Evolutionary conservation across 441 rosid genomes (phyloP).

Genomic region (Pelargonium cotyledonis): DNA sequence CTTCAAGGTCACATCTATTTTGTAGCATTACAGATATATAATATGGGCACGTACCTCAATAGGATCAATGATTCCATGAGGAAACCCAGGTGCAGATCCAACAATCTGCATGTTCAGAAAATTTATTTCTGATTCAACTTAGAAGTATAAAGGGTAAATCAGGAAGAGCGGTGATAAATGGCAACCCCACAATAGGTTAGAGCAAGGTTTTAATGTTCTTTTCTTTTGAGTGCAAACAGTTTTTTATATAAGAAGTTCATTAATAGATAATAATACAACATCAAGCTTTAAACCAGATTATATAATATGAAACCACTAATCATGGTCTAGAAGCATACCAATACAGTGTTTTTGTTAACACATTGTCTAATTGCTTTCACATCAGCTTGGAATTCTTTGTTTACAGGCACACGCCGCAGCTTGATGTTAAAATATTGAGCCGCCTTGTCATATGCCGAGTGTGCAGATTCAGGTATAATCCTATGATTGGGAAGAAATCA

Average conservation of each 20-base stretch:
- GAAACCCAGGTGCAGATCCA: conserved; percentile 97
- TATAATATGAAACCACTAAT: neutral
- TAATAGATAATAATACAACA: neutral
- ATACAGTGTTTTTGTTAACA: conserved; percentile 70
- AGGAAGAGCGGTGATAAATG: conserved; percentile 16
- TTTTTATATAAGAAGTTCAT: neutral
- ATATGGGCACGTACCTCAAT: conserved; percentile 53
- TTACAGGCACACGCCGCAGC: conserved; percentile 85
- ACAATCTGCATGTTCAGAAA: conserved; percentile 58
- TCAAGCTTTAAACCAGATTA: neutral
- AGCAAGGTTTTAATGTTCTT: conserved; percentile 3
- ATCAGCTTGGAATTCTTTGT: conserved; percentile 77
- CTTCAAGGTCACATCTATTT: conserved; percentile 13
- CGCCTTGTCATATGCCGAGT: conserved; percentile 96
- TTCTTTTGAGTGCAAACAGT: neutral
- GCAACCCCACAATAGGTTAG: neutral
- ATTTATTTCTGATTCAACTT: conserved; percentile 20
- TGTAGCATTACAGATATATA: conserved; percentile 4
- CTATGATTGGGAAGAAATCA: conserved; percentile 31
- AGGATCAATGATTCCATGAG: conserved; percentile 96
- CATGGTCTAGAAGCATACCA: conserved; percentile 43
- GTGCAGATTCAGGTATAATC: conserved; percentile 94
- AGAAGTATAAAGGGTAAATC: conserved; percentile 10
- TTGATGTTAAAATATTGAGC: conserved; percentile 93
- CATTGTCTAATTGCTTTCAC: conserved; percentile 55